Base-by-base conservation (phyloP, 2,329 filamentous ascomycete species). In the Trichoderma sp. region DNA sequence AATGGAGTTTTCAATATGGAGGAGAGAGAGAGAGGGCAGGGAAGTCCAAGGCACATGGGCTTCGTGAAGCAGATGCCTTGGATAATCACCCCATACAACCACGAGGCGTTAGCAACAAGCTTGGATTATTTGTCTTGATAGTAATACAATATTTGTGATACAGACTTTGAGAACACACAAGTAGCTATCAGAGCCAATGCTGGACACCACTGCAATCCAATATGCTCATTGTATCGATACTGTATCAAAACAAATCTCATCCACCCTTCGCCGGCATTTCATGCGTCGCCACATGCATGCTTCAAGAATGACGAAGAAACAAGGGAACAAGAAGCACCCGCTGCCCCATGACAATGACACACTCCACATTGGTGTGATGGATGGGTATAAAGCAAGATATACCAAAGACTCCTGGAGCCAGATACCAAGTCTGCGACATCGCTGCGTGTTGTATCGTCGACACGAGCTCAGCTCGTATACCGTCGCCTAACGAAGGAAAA, bases 401-500 rank as follows among this genome's bases (percentile, higher is more conserved):
- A 64, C 59, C 59, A 66, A 54, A 48, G 65, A 66, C 61, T 64
- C 45, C 55, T n/a, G n/a, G 54, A 64, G 59, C 47, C 54, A 41
- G 52, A 43, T 48, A 30, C 19, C 45, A 30, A 54, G 41, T 43
- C 57, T 52, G 21, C 45, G 43, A 56, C 43, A 50, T 34, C 50
- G 50, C 57, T 19, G n/a, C 44, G 30, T 26, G 41, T 56, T 28
- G 47, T 19, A 34, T 57, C 52, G 15, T 30, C 26, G 41, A 60
- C 39, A 55, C 39, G 26, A 44, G 26, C 39, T 43, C 50, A 57
- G 51, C 24, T 52, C 44, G 45, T 34, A 59, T 45, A 24, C 47
- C 19, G 41, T 56, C 43, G 39, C 52, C 55, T 75, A 79, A 73
- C 75, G 76, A 69, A 89, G 82, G 77, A 89, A 89, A 72, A 90